Evolutionary conservation across 2,329 filamentous ascomycete species (phyloP).

Genomic region (Chaetomiaceae sp.): DNA sequence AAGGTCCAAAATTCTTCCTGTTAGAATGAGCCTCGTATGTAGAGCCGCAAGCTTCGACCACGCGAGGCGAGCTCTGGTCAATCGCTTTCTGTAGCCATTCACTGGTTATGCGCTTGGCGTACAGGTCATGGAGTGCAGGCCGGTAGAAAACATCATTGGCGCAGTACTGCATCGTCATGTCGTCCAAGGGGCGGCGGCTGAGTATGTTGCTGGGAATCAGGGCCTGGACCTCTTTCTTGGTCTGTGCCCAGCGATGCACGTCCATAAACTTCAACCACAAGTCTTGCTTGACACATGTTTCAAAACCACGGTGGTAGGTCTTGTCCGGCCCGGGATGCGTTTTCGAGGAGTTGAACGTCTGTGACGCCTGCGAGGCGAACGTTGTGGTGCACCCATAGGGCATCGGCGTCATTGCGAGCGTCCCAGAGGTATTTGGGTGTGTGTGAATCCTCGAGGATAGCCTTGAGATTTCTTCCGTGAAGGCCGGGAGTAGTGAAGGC

Average conservation of each 20-base stretch:
- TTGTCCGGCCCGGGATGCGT: conserved; percentile 20
- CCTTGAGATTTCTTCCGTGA: conserved; percentile 16
- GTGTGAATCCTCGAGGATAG: conserved; percentile 17
- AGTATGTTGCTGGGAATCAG: conserved; percentile 11
- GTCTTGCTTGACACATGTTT: conserved; percentile 11
- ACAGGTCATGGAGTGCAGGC: conserved; percentile 13
- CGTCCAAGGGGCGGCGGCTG: conserved; percentile 12
- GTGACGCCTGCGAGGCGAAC: conserved; percentile 23
- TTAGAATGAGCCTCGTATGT: no score
- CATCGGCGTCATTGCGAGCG: conserved; percentile 26
- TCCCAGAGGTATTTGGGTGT: conserved; percentile 25
- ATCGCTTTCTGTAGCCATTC: conserved; percentile 12
- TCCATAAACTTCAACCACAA: not conserved
- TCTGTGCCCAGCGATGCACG: not conserved
- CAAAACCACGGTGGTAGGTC: conserved; percentile 14
- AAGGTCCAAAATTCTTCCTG: no score
- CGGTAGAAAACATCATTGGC: conserved; percentile 16
- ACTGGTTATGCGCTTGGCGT: conserved; percentile 11
- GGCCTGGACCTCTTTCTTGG: not conserved
- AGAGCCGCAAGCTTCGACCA: not conserved
- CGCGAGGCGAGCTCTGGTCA: not conserved
- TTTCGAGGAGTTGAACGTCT: conserved; percentile 29
- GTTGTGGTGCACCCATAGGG: conserved; percentile 21
- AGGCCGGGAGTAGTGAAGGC: conserved; percentile 14
- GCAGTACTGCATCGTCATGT: conserved; percentile 14